Base-by-base conservation (phyloP, 768 basidiomycete genomes). In the Boletus edulis region DNA sequence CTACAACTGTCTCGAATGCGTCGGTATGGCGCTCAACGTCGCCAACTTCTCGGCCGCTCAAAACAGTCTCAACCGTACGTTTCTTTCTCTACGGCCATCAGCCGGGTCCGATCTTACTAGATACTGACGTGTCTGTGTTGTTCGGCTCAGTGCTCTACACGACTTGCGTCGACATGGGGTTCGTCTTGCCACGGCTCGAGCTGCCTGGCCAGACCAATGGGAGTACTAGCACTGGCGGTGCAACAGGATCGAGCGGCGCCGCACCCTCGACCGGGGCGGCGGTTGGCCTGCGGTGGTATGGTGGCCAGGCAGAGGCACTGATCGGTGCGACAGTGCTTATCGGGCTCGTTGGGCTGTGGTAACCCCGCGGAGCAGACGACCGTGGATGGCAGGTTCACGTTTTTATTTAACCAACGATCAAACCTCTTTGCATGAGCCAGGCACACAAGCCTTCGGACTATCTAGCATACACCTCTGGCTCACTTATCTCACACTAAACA, bases 1-100 rank as follows among this genome's bases (percentile, higher is more conserved):
- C 60, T 78, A 71, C 64, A 64, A 73, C 44, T 81, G 80, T 55
- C 64, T 78, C 57, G 35, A 63, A 4, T 81, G 80, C 52, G 62
- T 75, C 24, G 76, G 70, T 12, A 27, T 51, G 3, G 65, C 68
- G 2, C 22, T 64, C 34, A 52, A 71, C 42, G 49, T 59, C 5
- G 51, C 42, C 18, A 69, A 73, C 53, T 78, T 59, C 46, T 51
- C 67, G 7, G 12, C 50, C 2, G 60, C 65, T 0, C 76, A 78
- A 46, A 39, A 24, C 1, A 49, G 62, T 29, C 57, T 80, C 29
- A 73, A 78, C 54, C 46, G 78, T 78, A 54, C 56, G 73, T 58
- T 8, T 29, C 27, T 29, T 29, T 29, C 24, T 24, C 3, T 22
- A 22, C 3, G 22, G 22, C 22, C 24, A 24, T 24, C 5, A 0